A percentile compares a stretch with the other conserved stretches of the same genome.
These are phyloP conservation scores for Colletotrichum euphorbiae DNA, from an alignment of 2,329 filamentous ascomycete species.

Conservation along the genomic window DNA sequence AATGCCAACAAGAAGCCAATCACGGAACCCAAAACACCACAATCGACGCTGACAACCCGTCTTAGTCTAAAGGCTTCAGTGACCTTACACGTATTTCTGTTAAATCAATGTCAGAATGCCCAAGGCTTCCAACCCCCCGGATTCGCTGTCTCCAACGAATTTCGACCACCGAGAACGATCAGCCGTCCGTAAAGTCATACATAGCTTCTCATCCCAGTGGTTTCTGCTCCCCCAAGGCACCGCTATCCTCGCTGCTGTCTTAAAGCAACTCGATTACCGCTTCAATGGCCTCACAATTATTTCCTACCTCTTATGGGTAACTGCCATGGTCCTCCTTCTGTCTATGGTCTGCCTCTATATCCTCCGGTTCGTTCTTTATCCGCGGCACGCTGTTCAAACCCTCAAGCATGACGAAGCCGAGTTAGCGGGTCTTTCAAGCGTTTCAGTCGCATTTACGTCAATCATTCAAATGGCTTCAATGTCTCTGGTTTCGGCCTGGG, in stretches of 20 bases:
- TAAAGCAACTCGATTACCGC: conserved; percentile 54
- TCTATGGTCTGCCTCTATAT: conserved; percentile 47
- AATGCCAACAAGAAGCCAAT: neutral
- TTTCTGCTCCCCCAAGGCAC: conserved; percentile 54
- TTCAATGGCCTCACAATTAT: conserved; percentile 52
- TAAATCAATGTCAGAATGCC: conserved; percentile 5
- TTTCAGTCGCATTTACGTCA: conserved; percentile 49
- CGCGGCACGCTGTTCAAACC: conserved; percentile 45
- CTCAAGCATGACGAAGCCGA: conserved; percentile 49
- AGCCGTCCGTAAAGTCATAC: conserved; percentile 41
- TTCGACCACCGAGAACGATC: neutral
- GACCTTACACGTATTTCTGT: fast-evolving
- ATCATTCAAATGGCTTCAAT: conserved; percentile 44
- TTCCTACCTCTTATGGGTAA: conserved; percentile 52
- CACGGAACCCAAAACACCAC: neutral
- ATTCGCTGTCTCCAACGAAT: neutral
- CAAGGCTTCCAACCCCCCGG: neutral
- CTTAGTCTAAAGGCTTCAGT: neutral
- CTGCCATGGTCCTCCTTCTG: conserved; percentile 49
- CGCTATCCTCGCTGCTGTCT: conserved; percentile 50
- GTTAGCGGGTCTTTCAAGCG: conserved; percentile 52
- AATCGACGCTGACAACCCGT: neutral
- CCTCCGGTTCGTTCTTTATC: conserved; percentile 48
- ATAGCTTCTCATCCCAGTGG: conserved; percentile 50
- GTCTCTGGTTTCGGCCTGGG: conserved; percentile 38